A percentile compares a stretch with the other conserved stretches of the same genome.
Conservation (phyloP, 139 green algal species). For the Haematococcus lacustris region DNA sequence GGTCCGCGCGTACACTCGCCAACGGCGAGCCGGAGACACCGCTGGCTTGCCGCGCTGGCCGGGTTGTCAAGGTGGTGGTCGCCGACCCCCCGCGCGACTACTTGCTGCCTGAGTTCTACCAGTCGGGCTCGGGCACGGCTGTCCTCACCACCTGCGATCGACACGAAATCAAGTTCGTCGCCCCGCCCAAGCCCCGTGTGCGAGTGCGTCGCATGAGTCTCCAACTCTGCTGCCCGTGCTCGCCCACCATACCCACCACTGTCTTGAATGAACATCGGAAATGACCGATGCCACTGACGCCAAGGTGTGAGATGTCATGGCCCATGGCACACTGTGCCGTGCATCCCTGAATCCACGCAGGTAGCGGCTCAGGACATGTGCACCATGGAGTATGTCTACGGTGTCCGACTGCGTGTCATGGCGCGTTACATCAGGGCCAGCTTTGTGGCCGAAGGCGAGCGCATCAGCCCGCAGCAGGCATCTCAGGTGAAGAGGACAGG, state of each 20-base stretch:
- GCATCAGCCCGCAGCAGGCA: background rate
- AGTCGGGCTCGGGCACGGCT: conserved; percentile 5
- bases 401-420: conserved; percentile 28
- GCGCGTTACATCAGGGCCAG: background rate
- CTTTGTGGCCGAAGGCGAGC: conserved; percentile 14
- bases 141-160: conserved; percentile 15
- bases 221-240: no score
- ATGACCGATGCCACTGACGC: no score
- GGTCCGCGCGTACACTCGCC: background rate
- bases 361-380: conserved; percentile 20
- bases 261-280: no score
- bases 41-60: conserved; percentile 8
- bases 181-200: conserved; percentile 15
- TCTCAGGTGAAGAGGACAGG: background rate
- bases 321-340: no score
- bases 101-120: conserved; percentile 17
- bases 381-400: conserved; percentile 31
- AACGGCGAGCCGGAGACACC: background rate
- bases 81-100: conserved; percentile 8
- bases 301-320: no score
- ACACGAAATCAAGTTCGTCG: conserved; percentile 24
- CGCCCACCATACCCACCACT: no score
- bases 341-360: no score
- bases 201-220: no score
- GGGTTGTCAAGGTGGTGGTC: conserved; percentile 14